Evolutionary conservation across 805 yeast genomes (phyloP), one percentile per base, ranked within the genome.

Genomic region (Yarrowia phangngaensis): DNA sequence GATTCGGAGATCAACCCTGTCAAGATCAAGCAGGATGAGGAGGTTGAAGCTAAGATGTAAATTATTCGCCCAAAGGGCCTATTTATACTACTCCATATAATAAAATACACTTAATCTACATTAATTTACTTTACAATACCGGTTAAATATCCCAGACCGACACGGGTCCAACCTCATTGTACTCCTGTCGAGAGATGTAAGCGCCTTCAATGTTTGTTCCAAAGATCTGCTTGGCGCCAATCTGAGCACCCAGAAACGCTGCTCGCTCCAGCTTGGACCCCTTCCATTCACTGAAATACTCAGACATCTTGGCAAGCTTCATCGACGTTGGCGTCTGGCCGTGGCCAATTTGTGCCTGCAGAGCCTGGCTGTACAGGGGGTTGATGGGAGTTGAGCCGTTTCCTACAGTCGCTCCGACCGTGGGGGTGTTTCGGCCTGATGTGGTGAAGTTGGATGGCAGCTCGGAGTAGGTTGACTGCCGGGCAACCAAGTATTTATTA

Each of bases 251-350:
- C 53, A 89, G 68, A 60, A 89, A 86, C 52, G 78, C 73, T 23
- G 82, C 77, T 56, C 85, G 88, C 51, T 82, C 80, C 75, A 82
- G 81, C 1, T 90, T 88, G 24, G 64, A 64, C 38, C 78, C 78
- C 66, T 89, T 89, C 97, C 97, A 90, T 56, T 86, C 95, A 1
- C 95, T 85, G 67, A 90, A 90, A 64, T 90, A 89, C 50, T 90
- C 97, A 0, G 96, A 94, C 63, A 78, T 74, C 58, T 82, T 81
- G 19, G 80, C 78, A 41, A 79, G 61, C 55, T 75, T 78, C 50
- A 89, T 74, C 11, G 79, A 70, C n/a, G 80, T 78, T 16, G 97
- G 97, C 2, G 82, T 88, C 66, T 90, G 97, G 43, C 72, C 64
- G 53, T 73, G 69, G 15, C 65, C 65, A 15, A 24, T 14, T 29